Conservation (phyloP, 2,329 filamentous ascomycete genomes). For the Fusarium sublunatum region DNA sequence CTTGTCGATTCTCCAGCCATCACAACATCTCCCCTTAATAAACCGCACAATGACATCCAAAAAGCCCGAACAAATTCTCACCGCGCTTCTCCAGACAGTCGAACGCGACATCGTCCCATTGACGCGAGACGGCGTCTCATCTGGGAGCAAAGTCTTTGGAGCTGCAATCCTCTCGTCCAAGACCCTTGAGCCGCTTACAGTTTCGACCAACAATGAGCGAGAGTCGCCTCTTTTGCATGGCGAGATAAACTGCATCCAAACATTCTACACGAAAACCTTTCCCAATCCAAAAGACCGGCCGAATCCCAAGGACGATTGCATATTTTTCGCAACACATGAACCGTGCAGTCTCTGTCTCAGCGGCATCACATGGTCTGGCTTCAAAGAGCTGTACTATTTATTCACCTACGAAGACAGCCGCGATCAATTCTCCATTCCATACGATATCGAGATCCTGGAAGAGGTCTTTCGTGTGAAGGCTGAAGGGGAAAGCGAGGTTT, state of each 20-base stretch:
- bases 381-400: conserved; percentile 66
- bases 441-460: conserved; percentile 68
- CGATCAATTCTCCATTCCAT: conserved; percentile 65
- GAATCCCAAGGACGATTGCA: conserved; percentile 57
- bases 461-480: conserved; percentile 64
- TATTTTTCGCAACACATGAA: conserved; percentile 70
- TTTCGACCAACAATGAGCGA: conserved; percentile 67
- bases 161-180: conserved; percentile 62
- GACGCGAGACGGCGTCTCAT: conserved; percentile 60
- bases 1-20: neutral
- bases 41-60: conserved; percentile 2
- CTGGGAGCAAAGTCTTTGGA: conserved; percentile 67
- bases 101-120: conserved; percentile 63
- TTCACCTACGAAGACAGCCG: conserved; percentile 70
- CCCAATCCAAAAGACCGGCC: conserved; percentile 53
- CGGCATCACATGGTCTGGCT: conserved; percentile 68
- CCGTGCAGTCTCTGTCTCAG: conserved; percentile 68
- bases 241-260: conserved; percentile 70
- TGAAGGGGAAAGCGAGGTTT: conserved; percentile 52
- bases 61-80: conserved; percentile 48
- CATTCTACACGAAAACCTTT: conserved; percentile 60
- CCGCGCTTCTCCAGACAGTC: conserved; percentile 55
- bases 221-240: conserved; percentile 67
- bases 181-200: conserved; percentile 57
- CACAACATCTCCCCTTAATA: neutral